These are phyloP conservation scores for Vinca minor DNA, from an alignment of 257 asterid genomes.

Conservation along the genomic window DNA sequence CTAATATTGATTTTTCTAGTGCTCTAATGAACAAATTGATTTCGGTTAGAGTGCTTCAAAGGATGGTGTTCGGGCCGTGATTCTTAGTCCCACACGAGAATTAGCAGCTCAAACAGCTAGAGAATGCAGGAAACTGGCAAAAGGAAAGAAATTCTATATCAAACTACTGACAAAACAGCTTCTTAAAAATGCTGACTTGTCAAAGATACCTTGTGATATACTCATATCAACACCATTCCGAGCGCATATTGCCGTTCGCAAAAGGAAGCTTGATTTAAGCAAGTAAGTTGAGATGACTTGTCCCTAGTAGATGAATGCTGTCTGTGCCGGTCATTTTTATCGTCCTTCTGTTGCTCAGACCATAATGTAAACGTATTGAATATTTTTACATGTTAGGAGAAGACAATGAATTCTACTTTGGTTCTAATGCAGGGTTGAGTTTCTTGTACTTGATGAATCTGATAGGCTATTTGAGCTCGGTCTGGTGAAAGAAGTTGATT, in stretches of 20 bases:
- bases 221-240: constrained; percentile 85
- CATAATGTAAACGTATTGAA: neutral
- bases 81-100: constrained; percentile 92
- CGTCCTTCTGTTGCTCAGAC: neutral
- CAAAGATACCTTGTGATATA: constrained; percentile 77
- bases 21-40: constrained; percentile 22
- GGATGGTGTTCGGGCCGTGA: constrained; percentile 74
- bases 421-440: constrained; percentile 58
- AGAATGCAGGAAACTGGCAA: constrained; percentile 79
- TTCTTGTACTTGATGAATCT: constrained; percentile 87
- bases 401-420: constrained; percentile 8
- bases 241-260: constrained; percentile 55
- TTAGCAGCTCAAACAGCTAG: constrained; percentile 95
- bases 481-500: constrained; percentile 79
- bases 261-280: constrained; percentile 84
- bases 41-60: constrained; percentile 55
- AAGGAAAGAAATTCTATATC: constrained; percentile 72
- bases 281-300: constrained; percentile 39
- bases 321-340: neutral
- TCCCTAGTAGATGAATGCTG: neutral
- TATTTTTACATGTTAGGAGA: neutral
- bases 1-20: neutral
- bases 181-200: constrained; percentile 67
- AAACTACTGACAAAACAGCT: constrained; percentile 88
- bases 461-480: constrained; percentile 89